Evolutionary conservation across 495 filamentous ascomycete genomes (phyloP), one percentile per base, ranked within the genome.

Genomic region (Glonium stellatum): DNA sequence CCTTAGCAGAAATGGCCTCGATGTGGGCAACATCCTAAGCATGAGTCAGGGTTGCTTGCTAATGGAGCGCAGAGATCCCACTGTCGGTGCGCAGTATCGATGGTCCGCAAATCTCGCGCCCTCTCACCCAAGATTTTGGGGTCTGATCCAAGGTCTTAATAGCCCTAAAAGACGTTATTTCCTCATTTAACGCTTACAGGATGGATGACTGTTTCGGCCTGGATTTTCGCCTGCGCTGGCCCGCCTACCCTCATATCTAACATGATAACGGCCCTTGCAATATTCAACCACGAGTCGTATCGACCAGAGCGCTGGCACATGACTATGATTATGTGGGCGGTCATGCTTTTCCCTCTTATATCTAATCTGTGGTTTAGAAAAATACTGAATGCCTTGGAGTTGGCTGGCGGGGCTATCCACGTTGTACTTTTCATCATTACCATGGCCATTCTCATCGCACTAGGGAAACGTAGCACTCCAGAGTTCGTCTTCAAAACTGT

Each of bases 1-100:
- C 72, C 5, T 46, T 75, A 35, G 71, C 61, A 4, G 72, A 75
- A 57, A 68, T 75, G 71, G 70, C 71, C n/a, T 71, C 69, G n/a
- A 73, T 75, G 65, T 31, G 27, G 27, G 27, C 6, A 31, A 31
- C 6, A 31, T 31, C 27, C 27, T 31, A 31, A 31, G 27, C 27
- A 3, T 31, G 6, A 6, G 27, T 31, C 6, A 6, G 27, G 3
- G 6, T 31, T 31, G 27, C 27, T 31, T 31, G 27, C 27, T 31
- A 31, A 31, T 6, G 6, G 27, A 31, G 27, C 27, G 27, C 27
- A 31, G 27, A 31, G 71, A 66, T 41, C 64, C 64, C 1, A 63
- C 57, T 11, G 61, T 67, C 35, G 64, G 64, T 27, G 64, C 64
- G 21, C 64, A 67, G 49, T 63, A 67, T 50, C 49, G 27, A 31